These are phyloP conservation scores for Pythium monospermum DNA, from an alignment of 352 stramenopile genomes.

Conservation along the genomic window DNA sequence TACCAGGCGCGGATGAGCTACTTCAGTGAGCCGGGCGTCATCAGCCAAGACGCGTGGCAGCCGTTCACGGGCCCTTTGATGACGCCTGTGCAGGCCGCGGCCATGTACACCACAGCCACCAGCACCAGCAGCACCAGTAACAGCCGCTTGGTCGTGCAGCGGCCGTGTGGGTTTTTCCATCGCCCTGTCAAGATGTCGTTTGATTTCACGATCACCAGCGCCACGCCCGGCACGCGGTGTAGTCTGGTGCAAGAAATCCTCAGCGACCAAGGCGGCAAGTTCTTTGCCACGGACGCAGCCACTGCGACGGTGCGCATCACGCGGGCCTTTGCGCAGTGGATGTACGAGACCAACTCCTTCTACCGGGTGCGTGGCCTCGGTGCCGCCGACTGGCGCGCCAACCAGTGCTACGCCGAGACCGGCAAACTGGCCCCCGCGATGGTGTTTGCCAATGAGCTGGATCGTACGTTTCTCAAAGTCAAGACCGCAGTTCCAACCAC, in stretches of 20 bases:
- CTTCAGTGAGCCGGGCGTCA: slow-evolving; percentile 17
- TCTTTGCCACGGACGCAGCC: slow-evolving; percentile 13
- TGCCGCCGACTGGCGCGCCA: slow-evolving; percentile 20
- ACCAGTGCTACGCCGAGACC: slow-evolving; percentile 33
- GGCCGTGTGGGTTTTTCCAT: slow-evolving; percentile 29
- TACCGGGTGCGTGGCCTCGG: slow-evolving; percentile 28
- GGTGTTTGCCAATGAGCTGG: slow-evolving; percentile 23
- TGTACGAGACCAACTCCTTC: slow-evolving; percentile 25
- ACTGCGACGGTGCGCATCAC: slow-evolving; percentile 17
- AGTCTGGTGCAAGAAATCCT: slow-evolving; percentile 16
- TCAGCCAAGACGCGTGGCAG: slow-evolving; percentile 21
- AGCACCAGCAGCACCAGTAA: slow-evolving; percentile 22
- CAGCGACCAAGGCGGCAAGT: slow-evolving; percentile 17
- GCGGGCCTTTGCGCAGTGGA: slow-evolving; percentile 26
- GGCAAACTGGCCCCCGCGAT: slow-evolving; percentile 18
- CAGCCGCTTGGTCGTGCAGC: slow-evolving; percentile 15
- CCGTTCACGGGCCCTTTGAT: slow-evolving; percentile 21
- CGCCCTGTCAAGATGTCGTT: slow-evolving; percentile 33
- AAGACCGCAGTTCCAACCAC: slow-evolving; percentile 15
- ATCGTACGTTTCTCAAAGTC: slow-evolving; percentile 26
- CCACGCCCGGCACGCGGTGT: slow-evolving; percentile 17
- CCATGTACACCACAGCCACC: slow-evolving; percentile 27
- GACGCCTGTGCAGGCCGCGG: slow-evolving; percentile 6
- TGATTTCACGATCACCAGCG: slow-evolving; percentile 25
- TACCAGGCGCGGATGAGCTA: slow-evolving; percentile 23